Evolutionary conservation across 2,329 filamentous ascomycete genomes (phyloP).

Genomic region (Orbilia brochopaga): DNA sequence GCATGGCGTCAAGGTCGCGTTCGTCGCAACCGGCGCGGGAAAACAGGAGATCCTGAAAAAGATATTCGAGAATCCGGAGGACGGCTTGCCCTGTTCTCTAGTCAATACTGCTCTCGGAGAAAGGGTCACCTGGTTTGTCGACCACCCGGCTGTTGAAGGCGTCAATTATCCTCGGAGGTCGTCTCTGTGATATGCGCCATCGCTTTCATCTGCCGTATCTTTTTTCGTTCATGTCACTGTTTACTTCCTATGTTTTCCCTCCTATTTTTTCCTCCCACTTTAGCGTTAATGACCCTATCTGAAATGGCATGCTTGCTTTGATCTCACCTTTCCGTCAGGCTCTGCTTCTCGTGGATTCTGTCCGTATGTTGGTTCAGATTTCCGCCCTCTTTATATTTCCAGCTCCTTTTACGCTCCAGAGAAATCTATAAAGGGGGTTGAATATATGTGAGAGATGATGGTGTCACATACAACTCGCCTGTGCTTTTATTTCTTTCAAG

Average conservation of each 20-base stretch:
- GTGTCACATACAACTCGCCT: conserved; percentile 8
- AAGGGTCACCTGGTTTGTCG: conserved; percentile 93
- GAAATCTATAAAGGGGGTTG: neutral
- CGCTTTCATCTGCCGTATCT: neutral
- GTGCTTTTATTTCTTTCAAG: neutral
- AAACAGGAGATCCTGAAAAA: conserved; percentile 93
- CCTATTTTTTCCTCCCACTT: conserved; percentile 19
- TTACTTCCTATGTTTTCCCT: neutral
- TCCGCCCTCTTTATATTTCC: conserved; percentile 6
- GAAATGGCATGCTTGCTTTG: conserved; percentile 20
- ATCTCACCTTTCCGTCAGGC: conserved; percentile 6
- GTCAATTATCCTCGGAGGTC: conserved; percentile 80
- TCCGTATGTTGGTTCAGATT: conserved; percentile 29
- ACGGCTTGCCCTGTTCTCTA: conserved; percentile 79
- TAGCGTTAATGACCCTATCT: conserved; percentile 19
- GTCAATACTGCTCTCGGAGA: conserved; percentile 85
- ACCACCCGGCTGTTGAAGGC: conserved; percentile 81
- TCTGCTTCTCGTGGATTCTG: conserved; percentile 3
- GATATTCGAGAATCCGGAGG: conserved; percentile 74
- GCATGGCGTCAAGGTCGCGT: conserved; percentile 83
- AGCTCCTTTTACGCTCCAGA: neutral
- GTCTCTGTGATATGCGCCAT: conserved; percentile 62
- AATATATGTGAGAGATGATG: conserved; percentile 7
- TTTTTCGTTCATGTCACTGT: conserved; percentile 5
- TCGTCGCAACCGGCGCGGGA: conserved; percentile 84